phyloP scores from a whole-genome alignment of 2,329 filamentous ascomycete species.

The Aspergillus neoniger region DNA sequence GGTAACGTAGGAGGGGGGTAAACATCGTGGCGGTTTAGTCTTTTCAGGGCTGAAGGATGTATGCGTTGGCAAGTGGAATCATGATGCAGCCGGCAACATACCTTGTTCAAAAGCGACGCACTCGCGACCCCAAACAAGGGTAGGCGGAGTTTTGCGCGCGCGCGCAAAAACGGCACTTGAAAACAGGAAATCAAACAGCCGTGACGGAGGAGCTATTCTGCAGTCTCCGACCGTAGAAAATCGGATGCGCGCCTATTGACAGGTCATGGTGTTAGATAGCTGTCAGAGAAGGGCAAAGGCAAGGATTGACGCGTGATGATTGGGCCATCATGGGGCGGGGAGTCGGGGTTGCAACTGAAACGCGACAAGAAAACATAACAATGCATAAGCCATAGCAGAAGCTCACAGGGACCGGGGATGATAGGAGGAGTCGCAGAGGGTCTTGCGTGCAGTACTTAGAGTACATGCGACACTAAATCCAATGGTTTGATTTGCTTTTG shows the following conservation, averaged over 20 bases:
- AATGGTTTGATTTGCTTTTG: conserved; percentile 11
- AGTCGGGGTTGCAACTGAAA: conserved; percentile 15
- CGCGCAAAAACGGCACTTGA: conserved; percentile 14
- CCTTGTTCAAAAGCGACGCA: conserved; percentile 37
- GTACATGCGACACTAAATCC: conserved; percentile 7
- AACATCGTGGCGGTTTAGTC: conserved; percentile 32
- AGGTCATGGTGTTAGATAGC: conserved; percentile 18
- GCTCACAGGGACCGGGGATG: neutral
- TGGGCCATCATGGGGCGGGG: conserved; percentile 18
- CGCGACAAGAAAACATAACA: conserved; percentile 24
- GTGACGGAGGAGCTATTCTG: conserved; percentile 5
- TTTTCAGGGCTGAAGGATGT: conserved; percentile 35
- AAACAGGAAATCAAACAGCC: conserved; percentile 3
- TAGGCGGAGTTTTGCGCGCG: conserved; percentile 17
- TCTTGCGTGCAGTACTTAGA: conserved; percentile 1
- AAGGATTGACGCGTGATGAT: conserved; percentile 30
- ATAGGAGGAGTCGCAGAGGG: conserved; percentile 5
- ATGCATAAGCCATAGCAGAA: conserved; percentile 13
- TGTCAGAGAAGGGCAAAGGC: conserved; percentile 14
- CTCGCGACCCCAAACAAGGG: conserved; percentile 27
- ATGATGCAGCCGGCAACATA: conserved; percentile 40
- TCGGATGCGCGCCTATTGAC: conserved; percentile 14
- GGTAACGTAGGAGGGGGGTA: conserved; percentile 16
- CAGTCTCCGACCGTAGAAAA: conserved; percentile 9
- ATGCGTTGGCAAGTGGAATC: conserved; percentile 44